phyloP scores from a whole-genome alignment of 2,329 filamentous ascomycete species.

The Aspergillus fumigatiaffinis region DNA sequence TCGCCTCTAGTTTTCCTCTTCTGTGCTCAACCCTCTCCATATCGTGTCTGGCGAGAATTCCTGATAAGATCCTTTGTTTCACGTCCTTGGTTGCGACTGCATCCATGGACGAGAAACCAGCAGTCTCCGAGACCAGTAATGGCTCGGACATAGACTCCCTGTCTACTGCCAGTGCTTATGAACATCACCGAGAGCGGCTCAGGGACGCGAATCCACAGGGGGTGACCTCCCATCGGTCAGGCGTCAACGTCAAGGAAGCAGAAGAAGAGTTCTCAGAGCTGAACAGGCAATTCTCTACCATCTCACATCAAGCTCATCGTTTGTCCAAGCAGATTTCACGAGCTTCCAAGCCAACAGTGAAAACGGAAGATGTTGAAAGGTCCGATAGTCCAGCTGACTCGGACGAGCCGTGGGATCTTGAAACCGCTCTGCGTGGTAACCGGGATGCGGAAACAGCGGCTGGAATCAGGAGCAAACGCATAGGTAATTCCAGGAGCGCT shows the following conservation, averaged over 20 bases:
- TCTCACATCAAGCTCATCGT: slow-evolving; percentile 34
- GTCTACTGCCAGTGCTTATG: slow-evolving; percentile 21
- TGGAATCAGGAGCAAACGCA: slow-evolving; percentile 75
- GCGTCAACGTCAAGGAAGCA: slow-evolving; percentile 46
- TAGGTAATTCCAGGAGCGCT: slow-evolving; percentile 42
- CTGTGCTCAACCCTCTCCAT: not conserved
- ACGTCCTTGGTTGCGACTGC: not conserved
- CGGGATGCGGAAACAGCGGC: slow-evolving; percentile 68
- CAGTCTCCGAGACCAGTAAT: slow-evolving; percentile 10
- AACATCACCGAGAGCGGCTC: slow-evolving; percentile 26
- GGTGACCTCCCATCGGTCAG: slow-evolving; percentile 28
- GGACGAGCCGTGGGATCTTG: slow-evolving; percentile 67
- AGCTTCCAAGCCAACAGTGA: slow-evolving; percentile 20
- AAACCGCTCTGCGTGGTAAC: slow-evolving; percentile 67
- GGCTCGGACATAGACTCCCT: slow-evolving; percentile 28
- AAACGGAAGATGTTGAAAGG: slow-evolving; percentile 57
- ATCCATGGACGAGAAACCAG: slow-evolving; percentile 19
- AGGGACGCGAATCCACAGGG: slow-evolving; percentile 30
- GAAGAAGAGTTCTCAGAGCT: slow-evolving; percentile 42
- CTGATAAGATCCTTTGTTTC: too few relatives aligned
- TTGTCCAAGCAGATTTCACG: slow-evolving; percentile 32
- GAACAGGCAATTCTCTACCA: slow-evolving; percentile 36
- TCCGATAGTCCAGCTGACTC: slow-evolving; percentile 40
- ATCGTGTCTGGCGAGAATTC: too few relatives aligned
- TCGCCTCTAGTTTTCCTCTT: not conserved